These are phyloP conservation scores for Sporothrix sp. DNA, from an alignment of 2,329 filamentous ascomycete genomes.

Conservation along the genomic window DNA sequence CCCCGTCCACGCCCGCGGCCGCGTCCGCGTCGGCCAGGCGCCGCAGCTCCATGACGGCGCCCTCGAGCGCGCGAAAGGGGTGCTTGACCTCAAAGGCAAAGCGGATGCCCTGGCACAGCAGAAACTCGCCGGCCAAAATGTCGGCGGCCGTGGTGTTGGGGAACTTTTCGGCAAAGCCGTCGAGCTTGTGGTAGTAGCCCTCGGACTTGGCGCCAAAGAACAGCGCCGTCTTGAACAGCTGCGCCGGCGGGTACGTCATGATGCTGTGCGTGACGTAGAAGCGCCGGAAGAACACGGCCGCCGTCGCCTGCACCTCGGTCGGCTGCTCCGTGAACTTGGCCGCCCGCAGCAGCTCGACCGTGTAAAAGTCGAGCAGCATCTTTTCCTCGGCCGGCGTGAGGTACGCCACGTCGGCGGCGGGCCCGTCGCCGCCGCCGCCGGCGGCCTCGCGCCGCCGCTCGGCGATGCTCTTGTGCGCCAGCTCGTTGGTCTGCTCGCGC, in stretches of 20 bases:
- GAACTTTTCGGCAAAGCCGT: slow-evolving; percentile 56
- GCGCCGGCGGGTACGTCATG: slow-evolving; percentile 90
- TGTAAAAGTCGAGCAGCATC: slow-evolving; percentile 70
- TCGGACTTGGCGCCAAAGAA: slow-evolving; percentile 94
- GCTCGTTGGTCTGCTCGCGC: slow-evolving; percentile 67
- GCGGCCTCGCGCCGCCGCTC: too few relatives aligned
- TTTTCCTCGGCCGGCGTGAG: slow-evolving; percentile 76
- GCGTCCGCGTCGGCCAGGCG: slow-evolving; percentile 54
- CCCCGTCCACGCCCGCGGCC: slow-evolving; percentile 15
- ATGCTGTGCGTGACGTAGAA: slow-evolving; percentile 94
- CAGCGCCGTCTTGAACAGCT: slow-evolving; percentile 79
- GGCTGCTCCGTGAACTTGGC: slow-evolving; percentile 43
- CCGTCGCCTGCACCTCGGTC: slow-evolving; percentile 55
- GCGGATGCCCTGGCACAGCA: slow-evolving; percentile 81
- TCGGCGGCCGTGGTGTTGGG: slow-evolving; percentile 65
- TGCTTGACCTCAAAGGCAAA: slow-evolving; percentile 93
- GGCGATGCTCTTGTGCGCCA: slow-evolving; percentile 29
- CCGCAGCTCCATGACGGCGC: slow-evolving; percentile 72
- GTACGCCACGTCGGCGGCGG: slow-evolving; percentile 36
- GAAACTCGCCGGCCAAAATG: slow-evolving; percentile 82
- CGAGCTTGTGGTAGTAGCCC: slow-evolving; percentile 50
- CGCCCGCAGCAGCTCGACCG: slow-evolving; percentile 47
- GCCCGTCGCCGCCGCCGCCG: slow-evolving; percentile 18
- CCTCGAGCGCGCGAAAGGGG: slow-evolving; percentile 79
- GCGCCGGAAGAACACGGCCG: slow-evolving; percentile 79